Evolutionary conservation across 1,284 basidiomycete genomes (phyloP).

Genomic region (Trichosporon sp.): DNA sequence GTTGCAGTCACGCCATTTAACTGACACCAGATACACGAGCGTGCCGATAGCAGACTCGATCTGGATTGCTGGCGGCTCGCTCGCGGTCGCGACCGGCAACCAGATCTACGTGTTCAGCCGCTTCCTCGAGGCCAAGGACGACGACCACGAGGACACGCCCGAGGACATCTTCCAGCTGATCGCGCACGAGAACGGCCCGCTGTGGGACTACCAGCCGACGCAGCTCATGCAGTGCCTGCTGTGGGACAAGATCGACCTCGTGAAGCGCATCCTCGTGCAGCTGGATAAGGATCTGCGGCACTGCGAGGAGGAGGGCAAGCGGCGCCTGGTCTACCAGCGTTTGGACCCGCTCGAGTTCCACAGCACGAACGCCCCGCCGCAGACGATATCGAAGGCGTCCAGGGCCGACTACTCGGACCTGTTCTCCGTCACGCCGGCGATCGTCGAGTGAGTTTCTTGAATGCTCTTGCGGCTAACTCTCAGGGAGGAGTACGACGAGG

Average conservation of each 20-base stretch:
- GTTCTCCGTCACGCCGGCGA: conserved; percentile 27
- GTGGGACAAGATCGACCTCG: conserved; percentile 80
- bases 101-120: conserved; percentile 64
- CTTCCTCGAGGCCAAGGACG: conserved; percentile 31
- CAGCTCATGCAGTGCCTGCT: conserved; percentile 84
- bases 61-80: conserved; percentile 74
- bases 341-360: conserved; percentile 40
- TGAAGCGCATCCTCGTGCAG: conserved; percentile 71
- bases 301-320: conserved; percentile 33
- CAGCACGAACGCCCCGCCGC: conserved; percentile 8
- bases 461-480: neutral
- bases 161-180: conserved; percentile 72
- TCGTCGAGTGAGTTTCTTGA: neutral
- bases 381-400: neutral
- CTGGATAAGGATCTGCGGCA: conserved; percentile 54
- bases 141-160: conserved; percentile 29
- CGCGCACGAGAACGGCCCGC: conserved; percentile 71
- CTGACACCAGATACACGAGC: conserved; percentile 57
- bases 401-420: conserved; percentile 26
- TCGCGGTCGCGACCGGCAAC: conserved; percentile 63
- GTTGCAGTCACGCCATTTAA: neutral
- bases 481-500: conserved; percentile 54
- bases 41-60: conserved; percentile 77
- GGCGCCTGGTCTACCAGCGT: conserved; percentile 30
- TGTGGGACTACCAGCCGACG: conserved; percentile 85